A percentile compares a stretch with the other conserved stretches of the same genome.
These are phyloP conservation scores for Blastobotrys malaysiensis DNA, from an alignment of 1,139 yeast species.

Conservation along the genomic window DNA sequence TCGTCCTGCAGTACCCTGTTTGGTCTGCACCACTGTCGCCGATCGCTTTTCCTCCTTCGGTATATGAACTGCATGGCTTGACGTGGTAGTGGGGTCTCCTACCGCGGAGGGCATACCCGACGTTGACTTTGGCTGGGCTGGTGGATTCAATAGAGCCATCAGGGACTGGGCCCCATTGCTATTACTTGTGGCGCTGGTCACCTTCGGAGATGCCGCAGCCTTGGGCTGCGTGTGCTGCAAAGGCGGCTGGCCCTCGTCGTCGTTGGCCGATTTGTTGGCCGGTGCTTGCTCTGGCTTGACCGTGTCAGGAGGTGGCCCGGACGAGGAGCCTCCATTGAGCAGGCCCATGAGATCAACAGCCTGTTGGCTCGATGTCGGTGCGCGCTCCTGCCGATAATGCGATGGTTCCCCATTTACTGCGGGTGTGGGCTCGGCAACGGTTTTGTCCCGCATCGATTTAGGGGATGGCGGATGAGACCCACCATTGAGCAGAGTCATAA, in stretches of 20 bases:
- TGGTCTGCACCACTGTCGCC: neutral
- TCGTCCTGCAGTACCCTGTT: neutral
- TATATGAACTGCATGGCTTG: neutral
- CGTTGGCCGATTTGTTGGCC: no score
- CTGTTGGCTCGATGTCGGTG: neutral
- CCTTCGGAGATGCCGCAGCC: no score
- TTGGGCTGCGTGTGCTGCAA: no score
- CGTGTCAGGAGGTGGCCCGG: neutral
- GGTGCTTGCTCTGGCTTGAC: no score
- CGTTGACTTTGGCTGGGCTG: slow-evolving; percentile 2
- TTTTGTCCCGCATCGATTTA: slow-evolving; percentile 1
- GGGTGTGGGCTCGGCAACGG: neutral
- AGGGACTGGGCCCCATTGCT: slow-evolving; percentile 1
- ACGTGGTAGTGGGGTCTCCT: neutral
- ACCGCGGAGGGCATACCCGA: slow-evolving; percentile 4
- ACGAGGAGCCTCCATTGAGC: neutral
- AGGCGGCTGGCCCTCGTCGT: no score
- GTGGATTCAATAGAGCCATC: neutral
- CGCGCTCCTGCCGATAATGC: neutral
- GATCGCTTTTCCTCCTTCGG: neutral
- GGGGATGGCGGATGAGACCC: neutral
- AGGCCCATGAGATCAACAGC: slow-evolving; percentile 5
- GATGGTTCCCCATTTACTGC: neutral
- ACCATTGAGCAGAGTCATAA: slow-evolving; percentile 1
- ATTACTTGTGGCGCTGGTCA: neutral